These are phyloP conservation scores for Gaillardinia entomophila DNA, from an alignment of 805 yeast species.

Conservation along the genomic window DNA sequence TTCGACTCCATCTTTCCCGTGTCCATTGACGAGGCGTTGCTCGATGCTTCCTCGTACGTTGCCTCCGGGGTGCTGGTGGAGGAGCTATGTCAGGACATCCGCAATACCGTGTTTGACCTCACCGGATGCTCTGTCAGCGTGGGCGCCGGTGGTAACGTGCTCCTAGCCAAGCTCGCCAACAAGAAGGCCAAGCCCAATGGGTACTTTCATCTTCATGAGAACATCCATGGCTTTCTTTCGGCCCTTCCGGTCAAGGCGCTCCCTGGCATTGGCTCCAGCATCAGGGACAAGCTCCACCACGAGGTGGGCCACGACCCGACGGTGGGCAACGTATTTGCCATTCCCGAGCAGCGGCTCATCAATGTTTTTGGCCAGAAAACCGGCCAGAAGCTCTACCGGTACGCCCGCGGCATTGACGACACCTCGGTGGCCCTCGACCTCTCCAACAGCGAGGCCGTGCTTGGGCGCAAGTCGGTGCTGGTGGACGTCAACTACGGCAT, in stretches of 20 bases:
- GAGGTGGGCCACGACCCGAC: slow-evolving; percentile 20
- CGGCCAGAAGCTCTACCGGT: slow-evolving; percentile 57
- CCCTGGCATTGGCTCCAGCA: slow-evolving; percentile 61
- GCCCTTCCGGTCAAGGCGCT: slow-evolving; percentile 32
- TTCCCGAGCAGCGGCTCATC: slow-evolving; percentile 33
- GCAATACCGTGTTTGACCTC: slow-evolving; percentile 31
- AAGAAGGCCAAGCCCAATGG: slow-evolving; percentile 81
- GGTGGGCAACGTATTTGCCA: slow-evolving; percentile 32
- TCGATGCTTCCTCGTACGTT: slow-evolving; percentile 46
- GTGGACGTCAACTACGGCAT: slow-evolving; percentile 92
- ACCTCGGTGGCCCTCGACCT: slow-evolving; percentile 50
- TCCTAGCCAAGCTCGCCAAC: slow-evolving; percentile 72
- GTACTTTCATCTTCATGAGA: slow-evolving; percentile 28
- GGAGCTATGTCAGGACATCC: slow-evolving; percentile 26
- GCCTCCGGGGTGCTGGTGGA: neutral
- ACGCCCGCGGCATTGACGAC: slow-evolving; percentile 62
- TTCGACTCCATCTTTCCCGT: slow-evolving; percentile 65
- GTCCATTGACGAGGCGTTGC: slow-evolving; percentile 86
- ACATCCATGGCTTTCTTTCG: slow-evolving; percentile 27
- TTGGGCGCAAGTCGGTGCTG: slow-evolving; percentile 69
- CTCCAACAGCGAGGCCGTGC: slow-evolving; percentile 37
- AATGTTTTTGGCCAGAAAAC: slow-evolving; percentile 60
- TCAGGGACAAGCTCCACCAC: slow-evolving; percentile 39
- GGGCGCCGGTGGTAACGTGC: slow-evolving; percentile 70
- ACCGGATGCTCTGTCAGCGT: slow-evolving; percentile 71